phyloP scores from a whole-genome alignment of 805 yeast genomes.

The Saturnispora sekii region DNA sequence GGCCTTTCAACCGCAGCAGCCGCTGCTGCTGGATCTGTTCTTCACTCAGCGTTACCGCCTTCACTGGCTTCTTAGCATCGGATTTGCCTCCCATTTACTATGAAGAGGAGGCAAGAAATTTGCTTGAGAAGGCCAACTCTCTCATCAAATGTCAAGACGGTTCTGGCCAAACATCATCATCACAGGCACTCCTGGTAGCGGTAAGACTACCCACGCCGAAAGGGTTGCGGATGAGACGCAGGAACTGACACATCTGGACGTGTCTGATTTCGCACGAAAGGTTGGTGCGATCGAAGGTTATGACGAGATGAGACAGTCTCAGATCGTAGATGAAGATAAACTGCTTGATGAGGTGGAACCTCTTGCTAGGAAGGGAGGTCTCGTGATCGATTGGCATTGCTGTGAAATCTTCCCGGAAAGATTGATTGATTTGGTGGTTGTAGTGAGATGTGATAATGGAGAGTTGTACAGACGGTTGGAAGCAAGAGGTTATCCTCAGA shows the following conservation, averaged over 20 bases:
- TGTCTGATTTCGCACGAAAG: slow-evolving; percentile 76
- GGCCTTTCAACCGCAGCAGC: slow-evolving; percentile 12
- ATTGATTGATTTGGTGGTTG: slow-evolving; percentile 85
- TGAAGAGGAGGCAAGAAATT: neutral
- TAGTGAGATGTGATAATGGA: slow-evolving; percentile 68
- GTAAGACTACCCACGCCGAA: slow-evolving; percentile 65
- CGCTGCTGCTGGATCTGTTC: slow-evolving; percentile 14
- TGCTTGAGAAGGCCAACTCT: neutral
- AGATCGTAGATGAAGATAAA: slow-evolving; percentile 88
- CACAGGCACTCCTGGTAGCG: slow-evolving; percentile 94
- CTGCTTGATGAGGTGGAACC: slow-evolving; percentile 74
- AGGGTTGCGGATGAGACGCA: slow-evolving; percentile 42
- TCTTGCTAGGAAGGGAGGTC: slow-evolving; percentile 73
- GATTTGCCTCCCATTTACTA: slow-evolving; percentile 2
- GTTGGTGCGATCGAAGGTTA: slow-evolving; percentile 70
- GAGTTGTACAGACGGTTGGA: slow-evolving; percentile 64
- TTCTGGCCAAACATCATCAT: slow-evolving; percentile 65
- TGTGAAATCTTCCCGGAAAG: slow-evolving; percentile 93
- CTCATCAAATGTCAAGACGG: slow-evolving; percentile 22
- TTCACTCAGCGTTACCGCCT: slow-evolving; percentile 6
- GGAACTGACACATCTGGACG: slow-evolving; percentile 46
- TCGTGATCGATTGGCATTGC: slow-evolving; percentile 94
- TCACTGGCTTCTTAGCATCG: neutral
- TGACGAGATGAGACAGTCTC: slow-evolving; percentile 77
- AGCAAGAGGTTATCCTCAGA: slow-evolving; percentile 68